Base-by-base conservation (phyloP, 768 basidiomycete genomes). In the Boletellus ananiceps region DNA sequence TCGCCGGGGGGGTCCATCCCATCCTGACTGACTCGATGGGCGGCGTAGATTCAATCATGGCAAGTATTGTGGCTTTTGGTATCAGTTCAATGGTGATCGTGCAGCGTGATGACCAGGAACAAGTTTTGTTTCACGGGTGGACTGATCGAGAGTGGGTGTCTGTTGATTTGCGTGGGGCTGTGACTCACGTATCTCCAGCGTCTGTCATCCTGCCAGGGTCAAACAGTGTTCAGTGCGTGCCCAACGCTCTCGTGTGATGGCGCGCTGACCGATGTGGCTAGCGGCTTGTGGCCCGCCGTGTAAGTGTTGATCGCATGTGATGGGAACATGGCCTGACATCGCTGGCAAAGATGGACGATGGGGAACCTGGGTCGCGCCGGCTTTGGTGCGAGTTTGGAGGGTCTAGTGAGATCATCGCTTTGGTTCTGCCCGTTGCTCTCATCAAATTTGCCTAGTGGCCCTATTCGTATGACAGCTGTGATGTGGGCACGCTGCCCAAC, bases 51-150 rank as follows among this genome's bases (percentile, higher is more conserved):
- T 43, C 66, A 67, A 50, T 54, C 65, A 16, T 67, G 67, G 67
- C 65, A 15, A 38, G 57, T 49, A 18, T 32, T 15, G 15, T 42
- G 15, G 18, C 27, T 25, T 0, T 2, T 33, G 25, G 13, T 44
- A 18, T n/a, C 16, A 27, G 13, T 3, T 14, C 29, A 8, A 29
- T 29, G 12, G 4, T 25, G 35, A 13, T 16, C 56, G 49, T 59
- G 33, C 18, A 15, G 4, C 37, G 38, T 46, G 25, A 38, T 21
- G 40, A 35, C 29, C 5, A 70, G 71, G 78, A 84, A 83, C 64
- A 82, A 83, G 68, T 82, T 93, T 55, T 91, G 87, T 65, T 90
- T 91, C 63, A 88, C 86, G 9, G 85, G 85, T 6, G 89, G 89
- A 36, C 66, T 87, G 43, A 75, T 88, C 44, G 86, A 82, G 68